phyloP scores from a whole-genome alignment of 805 yeast species.

The Myxozyma neotropica region DNA sequence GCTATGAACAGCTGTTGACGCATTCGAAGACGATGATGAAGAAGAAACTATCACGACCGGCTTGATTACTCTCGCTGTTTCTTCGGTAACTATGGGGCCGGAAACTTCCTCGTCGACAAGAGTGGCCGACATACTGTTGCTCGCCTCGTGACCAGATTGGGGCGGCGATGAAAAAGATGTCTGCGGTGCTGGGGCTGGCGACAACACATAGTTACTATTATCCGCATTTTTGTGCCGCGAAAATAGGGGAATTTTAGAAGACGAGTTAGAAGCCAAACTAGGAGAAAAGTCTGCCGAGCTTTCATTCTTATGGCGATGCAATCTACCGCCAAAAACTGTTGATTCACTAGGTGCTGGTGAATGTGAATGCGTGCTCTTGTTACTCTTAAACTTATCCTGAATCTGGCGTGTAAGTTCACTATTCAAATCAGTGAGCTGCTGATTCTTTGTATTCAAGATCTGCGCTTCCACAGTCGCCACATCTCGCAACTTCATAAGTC shows the following conservation, averaged over 20 bases:
- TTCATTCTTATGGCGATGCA: conserved; percentile 1
- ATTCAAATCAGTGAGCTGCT: conserved; percentile 46
- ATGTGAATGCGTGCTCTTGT: conserved; percentile 8
- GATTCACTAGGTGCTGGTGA: background rate
- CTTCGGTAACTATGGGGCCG: background rate
- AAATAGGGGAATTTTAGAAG: background rate
- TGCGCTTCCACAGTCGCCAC: conserved; percentile 41
- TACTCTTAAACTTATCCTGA: conserved; percentile 39
- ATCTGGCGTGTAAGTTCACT: conserved; percentile 43
- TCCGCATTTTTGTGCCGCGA: background rate
- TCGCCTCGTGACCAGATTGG: background rate
- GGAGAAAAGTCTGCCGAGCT: conserved; percentile 8
- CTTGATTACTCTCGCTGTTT: background rate
- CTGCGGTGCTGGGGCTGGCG: background rate
- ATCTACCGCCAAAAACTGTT: background rate
- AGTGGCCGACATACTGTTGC: background rate
- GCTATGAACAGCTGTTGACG: background rate
- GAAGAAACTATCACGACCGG: background rate
- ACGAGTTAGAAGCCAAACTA: background rate
- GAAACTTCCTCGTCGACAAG: conserved; percentile 1
- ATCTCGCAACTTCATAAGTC: conserved; percentile 37
- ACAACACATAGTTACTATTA: background rate
- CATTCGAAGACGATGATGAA: background rate
- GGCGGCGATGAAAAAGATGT: background rate
- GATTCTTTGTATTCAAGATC: conserved; percentile 41